phyloP scores from a whole-genome alignment of 257 asterid species.

The Mitragyna speciosa region DNA sequence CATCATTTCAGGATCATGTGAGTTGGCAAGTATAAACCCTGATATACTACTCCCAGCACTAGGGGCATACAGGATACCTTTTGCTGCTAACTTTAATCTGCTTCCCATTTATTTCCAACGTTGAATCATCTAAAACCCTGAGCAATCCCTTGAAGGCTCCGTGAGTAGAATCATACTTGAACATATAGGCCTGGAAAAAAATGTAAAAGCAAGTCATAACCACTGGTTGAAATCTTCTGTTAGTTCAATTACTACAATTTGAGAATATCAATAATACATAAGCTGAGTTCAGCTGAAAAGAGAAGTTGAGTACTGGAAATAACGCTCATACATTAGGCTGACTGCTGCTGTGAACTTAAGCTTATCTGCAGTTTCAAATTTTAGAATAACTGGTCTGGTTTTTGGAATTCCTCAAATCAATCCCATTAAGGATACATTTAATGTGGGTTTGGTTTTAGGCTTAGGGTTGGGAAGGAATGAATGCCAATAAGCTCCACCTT shows the following conservation, averaged over 20 bases:
- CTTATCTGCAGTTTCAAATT: neutral
- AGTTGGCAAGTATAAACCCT: neutral
- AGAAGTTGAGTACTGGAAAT: neutral
- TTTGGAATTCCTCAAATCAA: neutral
- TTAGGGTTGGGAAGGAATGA: neutral
- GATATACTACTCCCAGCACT: neutral
- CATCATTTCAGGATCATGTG: neutral
- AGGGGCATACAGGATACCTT: conserved; percentile 45
- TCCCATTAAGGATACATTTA: neutral
- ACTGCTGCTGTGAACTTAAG: neutral
- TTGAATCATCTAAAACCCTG: conserved; percentile 70
- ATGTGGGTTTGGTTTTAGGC: neutral
- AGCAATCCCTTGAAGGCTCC: conserved; percentile 78
- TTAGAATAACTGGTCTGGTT: neutral
- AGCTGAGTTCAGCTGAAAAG: neutral
- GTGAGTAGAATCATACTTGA: conserved; percentile 96
- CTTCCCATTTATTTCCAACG: conserved; percentile 92
- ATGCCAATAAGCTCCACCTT: neutral
- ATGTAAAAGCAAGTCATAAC: neutral
- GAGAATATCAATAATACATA: neutral
- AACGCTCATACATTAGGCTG: neutral
- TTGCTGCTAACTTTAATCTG: conserved; percentile 66
- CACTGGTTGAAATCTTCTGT: neutral
- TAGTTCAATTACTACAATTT: neutral
- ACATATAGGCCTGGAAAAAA: conserved; percentile 91